Evolutionary conservation across 306 rosid species (phyloP), one percentile per base, ranked within the genome.

Genomic region (Trifolium repens): DNA sequence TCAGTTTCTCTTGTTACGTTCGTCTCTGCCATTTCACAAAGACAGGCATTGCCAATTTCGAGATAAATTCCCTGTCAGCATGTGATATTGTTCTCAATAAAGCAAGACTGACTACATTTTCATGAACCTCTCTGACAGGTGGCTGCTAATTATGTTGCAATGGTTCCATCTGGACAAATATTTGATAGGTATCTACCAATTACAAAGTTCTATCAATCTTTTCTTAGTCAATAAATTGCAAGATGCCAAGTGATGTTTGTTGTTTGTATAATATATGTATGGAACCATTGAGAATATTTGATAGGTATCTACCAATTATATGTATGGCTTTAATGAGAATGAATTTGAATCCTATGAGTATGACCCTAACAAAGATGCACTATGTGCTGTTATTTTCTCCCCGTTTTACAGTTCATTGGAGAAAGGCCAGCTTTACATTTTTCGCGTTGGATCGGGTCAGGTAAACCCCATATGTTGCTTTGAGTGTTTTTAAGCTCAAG

Each of bases 141-240:
- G 43, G 98, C 98, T 0, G 97, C 98, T 34, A 91, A 94, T 82
- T 94, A 91, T 69, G 97, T 94, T 52, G 98, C 98, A 52, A 94
- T 94, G 97, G 80, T 91, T 90, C 97, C 98, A 43, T 88, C 97
- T 68, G 96, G 98, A 82, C 98, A 91, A 83, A 85, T 94, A 77
- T 94, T 94, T 86, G 98, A 94, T 82, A 94, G 96, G 98, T 94
- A 81, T 42, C 17, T 24, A 7, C 50, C 53, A 12, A 55, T 53
- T 52, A 74, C 69, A 15, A 46, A 67, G 49, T 15, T 58, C 47
- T 52, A 80, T 50, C 58, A 55, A 14, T 83, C 69, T 83, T 53
- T 77, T 50, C 39, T 70, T 26, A n/a, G 46, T 74, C 63, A 16
- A 24, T 53, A 54, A 74, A 53, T 76, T 71, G 9, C 52, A 39